Evolutionary conservation across 2,329 filamentous ascomycete genomes (phyloP), one percentile per base, ranked within the genome.

Genomic region (Colletotrichum godetiae): DNA sequence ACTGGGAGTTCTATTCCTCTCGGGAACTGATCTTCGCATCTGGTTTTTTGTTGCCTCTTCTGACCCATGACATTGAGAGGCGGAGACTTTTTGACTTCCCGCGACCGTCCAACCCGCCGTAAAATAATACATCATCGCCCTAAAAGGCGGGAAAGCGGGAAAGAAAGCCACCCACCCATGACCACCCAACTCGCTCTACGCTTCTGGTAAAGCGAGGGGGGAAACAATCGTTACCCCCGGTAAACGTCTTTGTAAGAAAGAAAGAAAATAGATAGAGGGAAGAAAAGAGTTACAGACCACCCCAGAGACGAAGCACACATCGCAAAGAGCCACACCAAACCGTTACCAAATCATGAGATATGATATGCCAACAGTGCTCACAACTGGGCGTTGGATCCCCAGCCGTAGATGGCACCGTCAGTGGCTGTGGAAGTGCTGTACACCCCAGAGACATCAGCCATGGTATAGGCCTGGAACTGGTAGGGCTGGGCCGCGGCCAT

Each of bases 371-470:
- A 46, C 31, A 49, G 13, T 35, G 10, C 5, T 37, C 24, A 73
- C 60, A 70, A 7, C 27, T 65, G 70, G 60, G 62, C 62, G 42
- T 37, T 59, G 33, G 60, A 49, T 1, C 66, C 60, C 70, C 70
- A 73, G 12, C 70, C 60, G 55, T 73, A 73, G 27, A 73, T 60
- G 24, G 60, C 66, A 7, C 49, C 56, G 27, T 65, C 69, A 13
- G 27, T 35, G 42, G 62, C 15, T 33, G 66, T 55, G 42, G 57
- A 15, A 31, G 67, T 19, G 33, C 52, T 56, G 53, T 75, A 75
- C 29, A 74, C 66, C 3, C 71, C 71, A 19, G 58, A 63, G 1
- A 75, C 72, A 42, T 75, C 71, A 27, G 37, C 35, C 57, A 75
- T 59, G 71, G 31, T 57, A 55, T 71, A 75, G 12, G 53, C 27